Base-by-base conservation (phyloP, 768 basidiomycete species). In the Lentinula guzmanii region DNA sequence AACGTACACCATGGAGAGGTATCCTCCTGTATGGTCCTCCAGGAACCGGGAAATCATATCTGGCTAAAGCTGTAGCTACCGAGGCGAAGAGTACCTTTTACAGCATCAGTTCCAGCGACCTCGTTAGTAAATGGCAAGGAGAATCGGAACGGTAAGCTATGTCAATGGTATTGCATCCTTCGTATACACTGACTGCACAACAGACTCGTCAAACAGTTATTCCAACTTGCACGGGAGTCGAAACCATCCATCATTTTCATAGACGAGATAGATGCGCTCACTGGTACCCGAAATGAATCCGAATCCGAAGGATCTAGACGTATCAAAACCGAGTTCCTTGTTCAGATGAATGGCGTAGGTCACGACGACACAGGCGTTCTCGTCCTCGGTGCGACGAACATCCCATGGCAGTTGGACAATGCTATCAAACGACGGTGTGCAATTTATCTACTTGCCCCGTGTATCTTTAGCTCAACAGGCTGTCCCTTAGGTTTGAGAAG, bases 61-160 rank as follows among this genome's bases (percentile, higher is more conserved):
- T 99, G 46, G 97, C 97, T 2, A 99, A 99, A 73, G 97, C 97
- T 0, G 97, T 99, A 24, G 97, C 97, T 16, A 99, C 97, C 13
- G 97, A 99, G 74, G 95, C 97, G 58, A 98, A 98, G 77, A 95
- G 95, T 73, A 98, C 96, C 8, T 99, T 99, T 81, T 98, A 96
- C 77, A 93, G 90, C 65, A 94, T 99, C 63, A 93, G 91, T 69
- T 94, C 92, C 24, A 89, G 88, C 71, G 97, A 98, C 70, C 79
- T 99, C 60, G 97, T 98, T 60, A 95, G 93, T 74, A 99, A 98
- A 73, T 99, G 97, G 97, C 97, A 98, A 77, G 97, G 97, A 62
- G 97, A 99, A 74, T 95, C 93, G 4, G 96, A 98, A 76, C 80
- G 96, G 95, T 91, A 63, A 70, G 28, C 33, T 35, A 13, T 11